These are phyloP conservation scores for Neofusicoccum ribis DNA, from an alignment of 2,329 filamentous ascomycete genomes.

Conservation along the genomic window DNA sequence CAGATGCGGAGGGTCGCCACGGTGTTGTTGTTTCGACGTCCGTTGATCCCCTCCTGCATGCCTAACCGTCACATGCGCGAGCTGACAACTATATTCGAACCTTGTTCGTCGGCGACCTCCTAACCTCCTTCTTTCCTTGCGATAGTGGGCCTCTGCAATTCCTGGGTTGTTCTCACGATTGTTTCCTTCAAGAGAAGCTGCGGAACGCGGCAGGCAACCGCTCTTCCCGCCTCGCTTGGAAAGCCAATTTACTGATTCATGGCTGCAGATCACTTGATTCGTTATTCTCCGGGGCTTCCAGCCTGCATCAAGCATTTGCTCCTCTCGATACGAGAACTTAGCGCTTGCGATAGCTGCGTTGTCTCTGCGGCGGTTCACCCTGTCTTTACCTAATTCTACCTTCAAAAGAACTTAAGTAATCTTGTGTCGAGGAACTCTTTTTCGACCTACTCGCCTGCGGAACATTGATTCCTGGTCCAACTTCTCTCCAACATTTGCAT, in stretches of 20 bases:
- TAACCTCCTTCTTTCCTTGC: conserved; percentile 12
- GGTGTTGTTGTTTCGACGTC: neutral
- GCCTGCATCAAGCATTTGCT: neutral
- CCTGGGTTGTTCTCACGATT: neutral
- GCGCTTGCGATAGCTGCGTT: neutral
- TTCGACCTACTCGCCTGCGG: neutral
- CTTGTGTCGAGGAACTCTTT: neutral
- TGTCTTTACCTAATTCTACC: neutral
- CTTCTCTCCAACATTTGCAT: neutral
- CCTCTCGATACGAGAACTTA: neutral
- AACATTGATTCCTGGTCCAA: neutral
- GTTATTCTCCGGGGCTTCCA: neutral
- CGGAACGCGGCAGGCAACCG: neutral
- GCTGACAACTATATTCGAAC: neutral
- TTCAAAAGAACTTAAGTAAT: neutral
- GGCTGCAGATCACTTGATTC: neutral
- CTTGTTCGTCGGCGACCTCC: conserved; percentile 9
- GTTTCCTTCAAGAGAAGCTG: neutral
- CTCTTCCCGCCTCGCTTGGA: neutral
- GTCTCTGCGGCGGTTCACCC: neutral
- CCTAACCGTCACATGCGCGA: neutral
- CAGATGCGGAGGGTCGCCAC: conserved; percentile 4
- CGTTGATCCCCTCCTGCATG: neutral
- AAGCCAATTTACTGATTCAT: neutral
- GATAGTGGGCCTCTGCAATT: neutral